Base-by-base conservation (phyloP, 208 protist genomes). In the Leishmania martiniquensis region DNA sequence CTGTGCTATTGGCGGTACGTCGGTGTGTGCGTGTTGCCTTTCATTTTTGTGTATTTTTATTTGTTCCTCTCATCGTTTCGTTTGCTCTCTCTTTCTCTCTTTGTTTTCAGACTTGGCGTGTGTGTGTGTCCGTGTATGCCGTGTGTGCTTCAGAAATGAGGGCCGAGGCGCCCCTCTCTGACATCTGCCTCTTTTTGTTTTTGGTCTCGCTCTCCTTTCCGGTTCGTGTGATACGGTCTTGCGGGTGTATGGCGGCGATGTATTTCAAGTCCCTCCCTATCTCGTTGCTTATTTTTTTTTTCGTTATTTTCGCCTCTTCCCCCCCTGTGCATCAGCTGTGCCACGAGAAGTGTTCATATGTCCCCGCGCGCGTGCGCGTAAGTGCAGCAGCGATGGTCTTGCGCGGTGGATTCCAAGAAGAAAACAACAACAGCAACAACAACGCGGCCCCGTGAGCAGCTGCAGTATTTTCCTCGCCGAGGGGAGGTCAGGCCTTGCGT, bases 11-110 rank as follows among this genome's bases (percentile, higher is more conserved):
- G 0, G 1, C 32, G 25, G 25, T n/a, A n/a, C 25, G 2, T 32
- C 34, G 20, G 42, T 32, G 22, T 69, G 63, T 42, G n/a, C 7
- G 25, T 69, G 63, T 42, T 69, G 25, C 39, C 49, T 34, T 34
- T 17, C 13, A 45, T 69, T 47, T 6, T 2, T 59, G 47, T 51
- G 12, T 22, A 12, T 57, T 22, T 57, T n/a, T 17, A 10, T 29
- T 39, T 63, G 20, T 32, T 69, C 9, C 34, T 15, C 29, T 49
- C 42, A 0, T 51, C 7, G 4, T 51, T 51, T 47, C 42, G 25
- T 74, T 75, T 72, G 20, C 47, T 75, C n/a, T 75, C 42, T 72
- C 12, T 45, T 47, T 47, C 32, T 68, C 20, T 7, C 9, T 57
- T 22, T 29, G 0, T 25, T 29, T 29, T 29, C 10, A 57, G 22